Conservation (phyloP, 2,329 filamentous ascomycete species). For the Aspergillus cejpii region DNA sequence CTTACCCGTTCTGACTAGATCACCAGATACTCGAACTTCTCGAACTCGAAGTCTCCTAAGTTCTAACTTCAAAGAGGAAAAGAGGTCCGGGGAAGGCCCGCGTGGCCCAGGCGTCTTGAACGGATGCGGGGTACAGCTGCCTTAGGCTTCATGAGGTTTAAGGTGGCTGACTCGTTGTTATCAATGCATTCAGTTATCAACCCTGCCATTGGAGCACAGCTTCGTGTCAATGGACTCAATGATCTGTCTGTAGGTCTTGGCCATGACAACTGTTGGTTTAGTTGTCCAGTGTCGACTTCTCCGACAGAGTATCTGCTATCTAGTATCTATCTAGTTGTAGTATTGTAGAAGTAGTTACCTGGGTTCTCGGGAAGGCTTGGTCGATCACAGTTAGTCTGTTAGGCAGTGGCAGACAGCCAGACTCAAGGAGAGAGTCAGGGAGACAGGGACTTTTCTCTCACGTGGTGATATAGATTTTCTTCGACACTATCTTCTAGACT, state of each 20-base stretch:
- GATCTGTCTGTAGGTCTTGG: neutral
- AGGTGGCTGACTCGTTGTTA: neutral
- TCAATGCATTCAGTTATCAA: neutral
- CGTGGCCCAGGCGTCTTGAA: constrained; percentile 16
- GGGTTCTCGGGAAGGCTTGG: constrained; percentile 1
- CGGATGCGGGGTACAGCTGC: constrained; percentile 22
- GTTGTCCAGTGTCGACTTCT: too few relatives aligned
- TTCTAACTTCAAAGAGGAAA: too few relatives aligned
- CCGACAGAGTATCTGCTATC: too few relatives aligned
- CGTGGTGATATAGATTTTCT: neutral
- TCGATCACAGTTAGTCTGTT: constrained; percentile 1
- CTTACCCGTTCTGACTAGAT: neutral
- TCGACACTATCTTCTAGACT: neutral
- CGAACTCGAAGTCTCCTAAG: too few relatives aligned
- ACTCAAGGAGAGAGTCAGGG: too few relatives aligned
- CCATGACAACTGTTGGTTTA: too few relatives aligned
- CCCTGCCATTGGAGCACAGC: neutral
- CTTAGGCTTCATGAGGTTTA: too few relatives aligned
- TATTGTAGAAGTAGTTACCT: neutral
- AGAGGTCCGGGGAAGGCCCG: constrained; percentile 16
- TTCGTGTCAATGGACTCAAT: neutral
- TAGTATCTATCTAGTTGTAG: too few relatives aligned
- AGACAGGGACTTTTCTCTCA: neutral
- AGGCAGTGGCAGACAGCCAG: too few relatives aligned
- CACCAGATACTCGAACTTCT: too few relatives aligned